Evolutionary conservation across 2,329 filamentous ascomycete species (phyloP), one percentile per base, ranked within the genome.

Genomic region (Teratosphaeria epicoccoides): DNA sequence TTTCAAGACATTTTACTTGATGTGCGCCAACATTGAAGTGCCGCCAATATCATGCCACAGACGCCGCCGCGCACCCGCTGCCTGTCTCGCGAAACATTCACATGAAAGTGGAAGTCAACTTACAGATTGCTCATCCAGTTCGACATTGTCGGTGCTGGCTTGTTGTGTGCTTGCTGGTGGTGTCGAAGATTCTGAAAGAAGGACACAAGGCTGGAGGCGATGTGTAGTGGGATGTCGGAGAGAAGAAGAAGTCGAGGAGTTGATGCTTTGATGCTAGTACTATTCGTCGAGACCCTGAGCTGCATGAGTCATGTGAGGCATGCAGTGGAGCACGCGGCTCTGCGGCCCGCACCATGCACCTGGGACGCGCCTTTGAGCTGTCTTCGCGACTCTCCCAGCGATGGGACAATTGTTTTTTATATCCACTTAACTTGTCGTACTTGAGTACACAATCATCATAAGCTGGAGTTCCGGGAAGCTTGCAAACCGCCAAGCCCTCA

Each of bases 81-180:
- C 33, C 33, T 40, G 14, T 20, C 14, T 9, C 20, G n/a, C 33
- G 14, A 40, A 40, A 17, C 33, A 40, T 40, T 46, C 11, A 46
- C 11, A 46, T n/a, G 22, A 46, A 22, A 28, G 12, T 46, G 25
- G 5, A n/a, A 46, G 11, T 24, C 49, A 55, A 67, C 65, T 65
- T 57, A 68, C 65, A 68, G 57, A 54, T 66, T 66, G 61, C 66
- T 68, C 64, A 68, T 66, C 65, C 65, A 68, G 56, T 63, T 65
- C 50, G 65, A 62, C 65, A 68, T 67, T 23, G 17, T 57, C 40
- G 23, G 20, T 40, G 33, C 33, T 40, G 33, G 3, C 20, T 20
- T 17, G 33, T 14, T 40, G 17, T 40, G n/a, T 40, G 4, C 7
- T 20, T 40, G 5, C 9, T 4, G 14, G 7, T 40, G 6, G 20